Percentiles rank a stretch among this genome's conserved stretches.
Conservation (phyloP, 768 basidiomycete species). For the Amanita jacksonii region DNA sequence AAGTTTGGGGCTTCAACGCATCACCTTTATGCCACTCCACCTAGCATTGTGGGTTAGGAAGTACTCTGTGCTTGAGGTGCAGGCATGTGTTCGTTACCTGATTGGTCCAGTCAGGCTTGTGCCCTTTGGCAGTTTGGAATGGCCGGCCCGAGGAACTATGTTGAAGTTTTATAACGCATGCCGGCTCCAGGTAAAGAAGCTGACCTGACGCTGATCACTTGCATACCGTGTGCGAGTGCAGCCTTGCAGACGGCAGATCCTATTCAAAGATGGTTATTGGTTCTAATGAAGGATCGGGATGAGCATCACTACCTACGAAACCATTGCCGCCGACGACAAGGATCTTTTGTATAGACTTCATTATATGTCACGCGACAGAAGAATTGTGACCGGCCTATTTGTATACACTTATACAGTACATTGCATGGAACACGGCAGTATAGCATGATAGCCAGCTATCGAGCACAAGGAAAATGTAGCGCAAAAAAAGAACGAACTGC, state of each 20-base stretch:
- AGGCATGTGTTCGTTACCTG: not conserved
- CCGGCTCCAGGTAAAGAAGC: not conserved
- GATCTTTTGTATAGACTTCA: slow-evolving; percentile 52
- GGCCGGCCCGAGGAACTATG: slow-evolving; percentile 79
- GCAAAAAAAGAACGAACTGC: not conserved
- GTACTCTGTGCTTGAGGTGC: not conserved
- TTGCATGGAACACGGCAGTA: not conserved
- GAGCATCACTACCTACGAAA: slow-evolving; percentile 61
- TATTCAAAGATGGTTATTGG: slow-evolving; percentile 20
- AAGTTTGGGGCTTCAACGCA: slow-evolving; percentile 69
- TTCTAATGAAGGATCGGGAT: slow-evolving; percentile 3
- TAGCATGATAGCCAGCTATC: not conserved
- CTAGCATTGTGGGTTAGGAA: slow-evolving; percentile 25
- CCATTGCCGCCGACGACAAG: slow-evolving; percentile 99
- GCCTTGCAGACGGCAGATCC: slow-evolving; percentile 89
- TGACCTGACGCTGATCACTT: slow-evolving; percentile 87
- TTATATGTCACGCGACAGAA: not conserved
- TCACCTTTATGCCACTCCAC: slow-evolving; percentile 85
- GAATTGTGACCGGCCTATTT: no score
- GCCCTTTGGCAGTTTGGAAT: slow-evolving; percentile 83
- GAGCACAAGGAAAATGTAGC: not conserved
- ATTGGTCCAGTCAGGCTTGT: slow-evolving; percentile 76
- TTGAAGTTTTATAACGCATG: not conserved
- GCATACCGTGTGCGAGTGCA: slow-evolving; percentile 76
- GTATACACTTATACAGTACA: no score